These are phyloP conservation scores for Thymus quinquecostatus DNA, from an alignment of 257 asterid genomes.

Conservation along the genomic window DNA sequence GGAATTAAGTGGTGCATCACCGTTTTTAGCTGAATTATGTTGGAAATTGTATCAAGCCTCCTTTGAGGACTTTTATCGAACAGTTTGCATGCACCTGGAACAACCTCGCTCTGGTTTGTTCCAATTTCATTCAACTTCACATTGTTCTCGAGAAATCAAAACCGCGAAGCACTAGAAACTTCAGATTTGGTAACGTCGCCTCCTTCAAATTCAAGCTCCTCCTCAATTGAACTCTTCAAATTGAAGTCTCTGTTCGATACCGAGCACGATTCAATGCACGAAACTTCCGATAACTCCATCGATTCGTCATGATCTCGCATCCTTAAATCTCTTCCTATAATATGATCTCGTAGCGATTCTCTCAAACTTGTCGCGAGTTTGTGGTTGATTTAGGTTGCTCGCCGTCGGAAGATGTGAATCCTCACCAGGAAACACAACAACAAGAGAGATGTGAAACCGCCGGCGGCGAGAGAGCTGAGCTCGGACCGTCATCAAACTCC, in stretches of 20 bases:
- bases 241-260: constrained; percentile 47
- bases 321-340: constrained; percentile 37
- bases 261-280: constrained; percentile 84
- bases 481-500: constrained; percentile 38
- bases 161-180: constrained; percentile 46
- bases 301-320: constrained; percentile 30
- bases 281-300: constrained; percentile 64
- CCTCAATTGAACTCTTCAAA: constrained; percentile 40
- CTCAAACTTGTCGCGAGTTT: constrained; percentile 30
- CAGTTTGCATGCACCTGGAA: too few relatives aligned
- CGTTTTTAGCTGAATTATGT: constrained; percentile 33
- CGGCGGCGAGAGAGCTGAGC: constrained; percentile 66
- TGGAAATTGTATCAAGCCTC: too few relatives aligned
- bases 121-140: constrained; percentile 34
- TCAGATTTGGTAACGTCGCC: constrained; percentile 42
- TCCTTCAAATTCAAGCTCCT: constrained; percentile 35
- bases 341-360: constrained; percentile 47
- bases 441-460: constrained; percentile 59
- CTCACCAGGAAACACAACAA: constrained; percentile 31
- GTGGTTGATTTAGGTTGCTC: constrained; percentile 39
- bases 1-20: constrained; percentile 39
- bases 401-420: constrained; percentile 42
- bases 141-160: constrained; percentile 27
- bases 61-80: too few relatives aligned
- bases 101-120: constrained; percentile 35